phyloP scores from a whole-genome alignment of 1,284 basidiomycete species.

The Wolfiporia cocos region DNA sequence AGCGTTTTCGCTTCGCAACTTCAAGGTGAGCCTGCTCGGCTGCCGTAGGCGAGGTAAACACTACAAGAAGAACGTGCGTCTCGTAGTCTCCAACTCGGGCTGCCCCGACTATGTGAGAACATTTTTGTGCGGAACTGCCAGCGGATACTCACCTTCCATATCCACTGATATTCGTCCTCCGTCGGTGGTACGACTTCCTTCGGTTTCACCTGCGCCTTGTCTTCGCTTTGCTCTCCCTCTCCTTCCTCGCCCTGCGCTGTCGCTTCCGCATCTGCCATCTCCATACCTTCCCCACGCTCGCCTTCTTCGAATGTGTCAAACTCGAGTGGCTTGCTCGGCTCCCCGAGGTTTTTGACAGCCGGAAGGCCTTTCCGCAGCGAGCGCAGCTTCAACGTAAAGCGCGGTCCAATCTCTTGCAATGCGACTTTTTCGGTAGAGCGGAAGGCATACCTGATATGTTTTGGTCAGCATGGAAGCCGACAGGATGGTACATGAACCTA shows the following conservation, averaged over 20 bases:
- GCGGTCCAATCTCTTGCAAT: slow-evolving; percentile 96
- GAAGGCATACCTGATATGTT: slow-evolving; percentile 75
- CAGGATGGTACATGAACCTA: neutral
- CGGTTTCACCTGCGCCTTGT: slow-evolving; percentile 11
- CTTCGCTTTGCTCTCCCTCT: slow-evolving; percentile 10
- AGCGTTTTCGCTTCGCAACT: no score
- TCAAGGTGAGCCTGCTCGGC: no score
- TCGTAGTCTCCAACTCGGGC: slow-evolving; percentile 74
- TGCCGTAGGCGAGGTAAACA: no score
- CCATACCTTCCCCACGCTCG: slow-evolving; percentile 21
- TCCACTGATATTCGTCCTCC: slow-evolving; percentile 70
- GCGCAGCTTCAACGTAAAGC: slow-evolving; percentile 92
- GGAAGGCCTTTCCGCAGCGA: slow-evolving; percentile 89
- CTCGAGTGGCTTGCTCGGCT: slow-evolving; percentile 48
- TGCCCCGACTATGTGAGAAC: no score
- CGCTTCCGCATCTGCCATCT: slow-evolving; percentile 10
- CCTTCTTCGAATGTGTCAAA: slow-evolving; percentile 51
- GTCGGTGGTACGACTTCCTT: slow-evolving; percentile 40
- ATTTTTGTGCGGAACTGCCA: no score
- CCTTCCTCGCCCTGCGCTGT: slow-evolving; percentile 21
- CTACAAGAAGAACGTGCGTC: slow-evolving; percentile 81
- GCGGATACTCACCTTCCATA: slow-evolving; percentile 63
- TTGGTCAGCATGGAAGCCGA: neutral
- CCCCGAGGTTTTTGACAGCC: slow-evolving; percentile 63
- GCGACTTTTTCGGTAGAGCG: slow-evolving; percentile 87